Conservation (phyloP, 352 stramenopile genomes). For the Phytopythium chamaehyphon region DNA sequence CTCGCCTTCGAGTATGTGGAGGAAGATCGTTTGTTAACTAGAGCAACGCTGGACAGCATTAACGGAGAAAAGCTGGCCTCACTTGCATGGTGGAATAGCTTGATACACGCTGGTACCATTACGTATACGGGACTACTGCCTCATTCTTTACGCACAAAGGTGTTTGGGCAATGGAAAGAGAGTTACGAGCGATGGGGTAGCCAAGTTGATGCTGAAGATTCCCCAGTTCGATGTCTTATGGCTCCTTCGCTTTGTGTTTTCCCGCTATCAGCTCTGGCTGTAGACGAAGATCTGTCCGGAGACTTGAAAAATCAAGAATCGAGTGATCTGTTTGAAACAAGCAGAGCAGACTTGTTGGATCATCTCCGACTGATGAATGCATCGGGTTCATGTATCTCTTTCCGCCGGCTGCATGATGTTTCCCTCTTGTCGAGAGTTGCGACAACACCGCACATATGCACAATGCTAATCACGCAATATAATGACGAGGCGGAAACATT, state of each 20-base stretch:
- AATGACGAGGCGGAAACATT: constrained; percentile 34
- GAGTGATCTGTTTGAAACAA: background rate
- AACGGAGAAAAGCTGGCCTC: constrained; percentile 17
- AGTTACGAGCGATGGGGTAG: background rate
- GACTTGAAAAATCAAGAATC: background rate
- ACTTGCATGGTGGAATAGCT: constrained; percentile 46
- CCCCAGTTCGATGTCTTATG: background rate
- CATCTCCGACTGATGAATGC: background rate
- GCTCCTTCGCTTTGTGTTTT: background rate
- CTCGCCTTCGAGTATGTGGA: constrained; percentile 29
- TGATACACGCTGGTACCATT: constrained; percentile 39
- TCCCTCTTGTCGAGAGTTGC: constrained; percentile 30
- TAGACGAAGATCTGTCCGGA: too few relatives aligned
- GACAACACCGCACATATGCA: constrained; percentile 15
- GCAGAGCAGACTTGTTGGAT: too few relatives aligned
- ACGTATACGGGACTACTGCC: constrained; percentile 25
- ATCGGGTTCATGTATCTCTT: constrained; percentile 34
- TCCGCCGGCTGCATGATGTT: constrained; percentile 34
- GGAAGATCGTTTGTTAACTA: constrained; percentile 25
- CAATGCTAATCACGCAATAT: constrained; percentile 43
- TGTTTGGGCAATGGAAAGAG: constrained; percentile 2
- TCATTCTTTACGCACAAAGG: background rate
- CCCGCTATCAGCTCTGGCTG: too few relatives aligned
- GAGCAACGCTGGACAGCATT: constrained; percentile 11
- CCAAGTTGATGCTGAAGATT: background rate